phyloP scores from a whole-genome alignment of 2,329 filamentous ascomycete genomes.

The Nannizziopsis barbatae region DNA sequence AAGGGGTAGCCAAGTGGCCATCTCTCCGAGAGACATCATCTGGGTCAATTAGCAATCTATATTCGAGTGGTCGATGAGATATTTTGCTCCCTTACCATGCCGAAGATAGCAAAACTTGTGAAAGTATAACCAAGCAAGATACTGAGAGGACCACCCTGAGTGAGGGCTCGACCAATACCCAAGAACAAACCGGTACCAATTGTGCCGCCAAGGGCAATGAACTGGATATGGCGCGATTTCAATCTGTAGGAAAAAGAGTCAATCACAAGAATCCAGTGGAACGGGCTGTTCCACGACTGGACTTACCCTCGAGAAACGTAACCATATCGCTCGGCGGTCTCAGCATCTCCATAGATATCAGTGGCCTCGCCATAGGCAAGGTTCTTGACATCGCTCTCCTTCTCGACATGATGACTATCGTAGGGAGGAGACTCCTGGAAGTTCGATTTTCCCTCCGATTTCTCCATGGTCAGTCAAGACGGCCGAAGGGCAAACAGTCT shows the following conservation, averaged over 20 bases:
- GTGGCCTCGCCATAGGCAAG: constrained; percentile 38
- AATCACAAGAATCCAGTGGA: not conserved
- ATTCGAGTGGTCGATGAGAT: not conserved
- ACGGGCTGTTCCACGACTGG: constrained; percentile 10
- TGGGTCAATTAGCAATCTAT: constrained; percentile 7
- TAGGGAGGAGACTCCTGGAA: constrained; percentile 13
- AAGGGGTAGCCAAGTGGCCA: constrained; percentile 40
- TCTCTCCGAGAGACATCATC: constrained; percentile 38
- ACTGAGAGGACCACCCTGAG: constrained; percentile 31
- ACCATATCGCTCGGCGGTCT: constrained; percentile 42
- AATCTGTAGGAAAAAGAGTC: constrained; percentile 20
- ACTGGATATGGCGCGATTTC: constrained; percentile 47
- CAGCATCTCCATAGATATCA: constrained; percentile 43
- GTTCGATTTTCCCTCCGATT: not conserved
- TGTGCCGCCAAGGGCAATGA: constrained; percentile 50
- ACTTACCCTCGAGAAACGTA: constrained; percentile 41
- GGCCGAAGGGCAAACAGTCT: not conserved
- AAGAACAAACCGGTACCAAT: constrained; percentile 48
- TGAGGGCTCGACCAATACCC: constrained; percentile 43
- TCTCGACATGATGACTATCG: constrained; percentile 16
- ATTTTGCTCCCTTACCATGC: constrained; percentile 24
- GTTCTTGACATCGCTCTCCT: constrained; percentile 21
- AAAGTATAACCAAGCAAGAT: constrained; percentile 41
- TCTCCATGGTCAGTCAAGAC: constrained; percentile 6
- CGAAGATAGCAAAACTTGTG: constrained; percentile 38